Evolutionary conservation across 2,329 filamentous ascomycete species (phyloP), one percentile per base, ranked within the genome.

Genomic region (Eutypa lata): DNA sequence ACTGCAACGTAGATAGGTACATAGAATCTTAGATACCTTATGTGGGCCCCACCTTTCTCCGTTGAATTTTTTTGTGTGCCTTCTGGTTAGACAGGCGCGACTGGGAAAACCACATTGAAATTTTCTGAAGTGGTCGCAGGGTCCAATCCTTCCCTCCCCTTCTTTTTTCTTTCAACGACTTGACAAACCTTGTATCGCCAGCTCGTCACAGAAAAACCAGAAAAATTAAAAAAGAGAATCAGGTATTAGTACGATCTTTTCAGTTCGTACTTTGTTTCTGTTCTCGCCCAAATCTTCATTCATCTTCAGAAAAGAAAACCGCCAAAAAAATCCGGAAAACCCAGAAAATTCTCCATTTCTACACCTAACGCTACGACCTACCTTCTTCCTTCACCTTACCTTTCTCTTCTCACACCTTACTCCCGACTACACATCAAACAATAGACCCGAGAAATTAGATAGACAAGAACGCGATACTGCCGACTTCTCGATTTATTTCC

Each of bases 261-360:
- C 26, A 40, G 53, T 58, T 77, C 77, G 78, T 80, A 75, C 78
- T 78, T 74, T 69, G 75, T 79, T 76, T 80, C 77, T 83, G 79
- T 79, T 77, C 80, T 80, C 77, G 73, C 75, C 76, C 77, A 72
- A 72, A 74, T 77, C 21, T 74, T 74, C 75, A 68, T 74, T 74
- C 75, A 68, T 64, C 22, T n/a, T 68, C 71, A 72, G 60, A 63
- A 70, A 72, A 59, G 63, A 70, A 72, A 80, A 73, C 71, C 72
- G 73, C 66, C 71, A 78, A 83, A 84, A 84, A 84, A 84, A 82
- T 71, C 73, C 74, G 78, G 81, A 84, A 83, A 73, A 71, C 70
- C 67, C 68, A 74, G 74, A 81, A 76, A 76, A 72, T 65, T 60
- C 54, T 58, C 57, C 48, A 52, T 53, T 31, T 43, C 56, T 51